These are phyloP conservation scores for Amylostereum chailletii DNA, from an alignment of 1,284 basidiomycete species.

Conservation along the genomic window DNA sequence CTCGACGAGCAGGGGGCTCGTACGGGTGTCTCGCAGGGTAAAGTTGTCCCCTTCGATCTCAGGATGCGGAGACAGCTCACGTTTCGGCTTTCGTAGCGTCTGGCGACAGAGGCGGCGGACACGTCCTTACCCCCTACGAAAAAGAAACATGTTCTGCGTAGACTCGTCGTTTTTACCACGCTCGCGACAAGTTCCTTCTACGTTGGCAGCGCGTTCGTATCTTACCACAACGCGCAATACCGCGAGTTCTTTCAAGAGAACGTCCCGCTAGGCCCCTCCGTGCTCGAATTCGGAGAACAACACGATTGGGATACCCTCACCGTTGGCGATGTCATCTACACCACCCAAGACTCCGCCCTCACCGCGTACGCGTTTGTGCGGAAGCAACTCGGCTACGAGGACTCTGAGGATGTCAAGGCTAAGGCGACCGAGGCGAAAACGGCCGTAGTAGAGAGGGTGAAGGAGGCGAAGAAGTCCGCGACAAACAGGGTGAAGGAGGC, in stretches of 20 bases:
- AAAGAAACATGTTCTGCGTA: constrained; percentile 43
- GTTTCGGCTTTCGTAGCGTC: constrained; percentile 30
- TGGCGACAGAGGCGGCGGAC: constrained; percentile 42
- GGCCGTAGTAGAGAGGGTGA: constrained; percentile 21
- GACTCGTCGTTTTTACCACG: constrained; percentile 51
- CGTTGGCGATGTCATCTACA: constrained; percentile 47
- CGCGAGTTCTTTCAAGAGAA: constrained; percentile 76
- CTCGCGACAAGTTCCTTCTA: constrained; percentile 70
- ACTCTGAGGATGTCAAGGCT: constrained; percentile 14
- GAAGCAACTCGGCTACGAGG: constrained; percentile 16
- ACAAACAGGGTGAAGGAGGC: constrained; percentile 29
- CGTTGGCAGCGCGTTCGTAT: constrained; percentile 65
- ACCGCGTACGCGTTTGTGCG: constrained; percentile 32
- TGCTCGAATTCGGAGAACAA: constrained; percentile 77
- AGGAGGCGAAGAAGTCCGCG: constrained; percentile 28
- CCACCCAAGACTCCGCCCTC: constrained; percentile 41
- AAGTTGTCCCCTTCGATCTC: constrained; percentile 16
- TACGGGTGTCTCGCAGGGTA: constrained; percentile 48
- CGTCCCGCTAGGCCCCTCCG: constrained; percentile 67
- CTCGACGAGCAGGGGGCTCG: constrained; percentile 34
- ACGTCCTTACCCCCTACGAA: constrained; percentile 36
- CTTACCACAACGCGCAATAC: constrained; percentile 67
- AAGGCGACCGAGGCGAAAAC: neutral
- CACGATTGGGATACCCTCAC: constrained; percentile 72
- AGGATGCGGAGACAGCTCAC: constrained; percentile 3